Evolutionary conservation across 306 rosid species (phyloP).

Genomic region (Cicer bijugum): DNA sequence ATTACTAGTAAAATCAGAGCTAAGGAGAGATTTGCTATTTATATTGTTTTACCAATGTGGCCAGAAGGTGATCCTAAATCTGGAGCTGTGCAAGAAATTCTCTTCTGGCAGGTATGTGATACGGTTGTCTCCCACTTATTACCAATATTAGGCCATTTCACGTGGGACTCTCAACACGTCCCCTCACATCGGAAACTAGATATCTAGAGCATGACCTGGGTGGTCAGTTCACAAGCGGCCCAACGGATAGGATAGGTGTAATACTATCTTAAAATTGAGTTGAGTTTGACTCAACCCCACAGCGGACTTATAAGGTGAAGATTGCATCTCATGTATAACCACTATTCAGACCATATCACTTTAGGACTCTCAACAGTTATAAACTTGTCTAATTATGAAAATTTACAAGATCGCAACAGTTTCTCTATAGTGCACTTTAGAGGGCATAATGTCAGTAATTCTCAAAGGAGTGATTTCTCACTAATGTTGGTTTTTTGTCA

Average conservation of each 20-base stretch:
- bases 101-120: constrained; percentile 87
- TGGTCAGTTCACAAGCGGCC: not conserved
- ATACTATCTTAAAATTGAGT: not conserved
- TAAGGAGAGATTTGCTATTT: constrained; percentile 88
- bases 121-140: not conserved
- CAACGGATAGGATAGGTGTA: not conserved
- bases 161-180: not conserved
- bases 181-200: no score
- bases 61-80: constrained; percentile 95
- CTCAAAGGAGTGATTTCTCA: constrained; percentile 30
- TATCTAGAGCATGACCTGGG: not conserved
- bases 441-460: constrained; percentile 26
- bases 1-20: constrained; percentile 84
- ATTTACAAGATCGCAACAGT: constrained; percentile 2
- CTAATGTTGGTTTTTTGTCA: constrained; percentile 21
- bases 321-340: not conserved
- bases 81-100: constrained; percentile 89
- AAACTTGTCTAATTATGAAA: constrained; percentile 33
- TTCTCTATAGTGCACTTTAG: constrained; percentile 29
- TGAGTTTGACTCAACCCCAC: not conserved
- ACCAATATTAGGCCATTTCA: not conserved
- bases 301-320: not conserved
- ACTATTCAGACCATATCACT: not conserved
- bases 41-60: constrained; percentile 88
- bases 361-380: not conserved